Evolutionary conservation across 2,329 filamentous ascomycete genomes (phyloP), one percentile per base, ranked within the genome.

Genomic region (Fusarium kyushuense): DNA sequence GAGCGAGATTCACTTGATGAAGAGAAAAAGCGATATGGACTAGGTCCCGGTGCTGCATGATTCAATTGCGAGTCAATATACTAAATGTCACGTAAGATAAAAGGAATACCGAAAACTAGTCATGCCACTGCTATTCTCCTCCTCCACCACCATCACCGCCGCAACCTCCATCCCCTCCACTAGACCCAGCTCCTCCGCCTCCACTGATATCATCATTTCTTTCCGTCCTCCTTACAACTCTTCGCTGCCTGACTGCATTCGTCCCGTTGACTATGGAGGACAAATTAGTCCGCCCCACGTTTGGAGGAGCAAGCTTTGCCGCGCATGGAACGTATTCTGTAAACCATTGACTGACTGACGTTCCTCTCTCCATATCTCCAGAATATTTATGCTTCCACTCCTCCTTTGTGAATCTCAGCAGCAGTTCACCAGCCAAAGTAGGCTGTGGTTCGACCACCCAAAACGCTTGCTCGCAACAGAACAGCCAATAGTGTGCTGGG

Each of bases 361-460:
- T 38, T n/a, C 54, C 58, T 8, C 13, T 38, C 1, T 5, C 2
- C 6, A 43, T 5, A 0, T 41, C 16, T 4, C 3, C 7, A 0
- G 7, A 5, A 6, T 30, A n/a, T 19, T 6, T 36, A 7, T 23
- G 6, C 8, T 11, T 21, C 57, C 41, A 60, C 12, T 25, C 13
- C 5, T 60, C 14, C 6, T 35, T 32, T 11, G 58, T 60, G 4
- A 17, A 9, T 1, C 21, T 12, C 9, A 60, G 16, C 0, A 36
- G n/a, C 6, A 14, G 13, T 14, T n/a, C 1, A 3, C 25, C 36
- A 0, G 43, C 43, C 2, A 9, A 8, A n/a, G n/a, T n/a, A n/a
- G n/a, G n/a, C n/a, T n/a, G 27, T 5, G 6, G 6, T 10, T 59
- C 49, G 21, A 59, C 21, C 1, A 60, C 6, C 54, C 54, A 60